Conservation (phyloP, 2,329 filamentous ascomycete species). For the Chaetothyriales sp. region DNA sequence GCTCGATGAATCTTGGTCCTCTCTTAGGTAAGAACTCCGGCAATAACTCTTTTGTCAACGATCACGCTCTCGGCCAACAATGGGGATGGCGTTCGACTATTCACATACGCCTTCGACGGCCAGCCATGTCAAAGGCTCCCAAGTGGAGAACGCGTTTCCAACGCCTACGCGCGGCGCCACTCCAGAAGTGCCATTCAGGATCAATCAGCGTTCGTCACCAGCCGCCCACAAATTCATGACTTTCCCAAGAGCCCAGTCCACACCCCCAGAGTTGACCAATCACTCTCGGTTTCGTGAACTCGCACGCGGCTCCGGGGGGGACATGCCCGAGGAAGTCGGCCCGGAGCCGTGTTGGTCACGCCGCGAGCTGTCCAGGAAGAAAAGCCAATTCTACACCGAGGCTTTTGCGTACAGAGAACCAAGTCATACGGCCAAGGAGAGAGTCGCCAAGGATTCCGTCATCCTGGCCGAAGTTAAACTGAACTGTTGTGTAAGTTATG, state of each 20-base stretch:
- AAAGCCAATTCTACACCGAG: constrained; percentile 29
- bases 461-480: constrained; percentile 52
- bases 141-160: constrained; percentile 17
- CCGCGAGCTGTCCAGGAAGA: constrained; percentile 20
- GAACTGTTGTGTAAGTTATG: constrained; percentile 47
- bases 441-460: constrained; percentile 41
- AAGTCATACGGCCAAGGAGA: constrained; percentile 29
- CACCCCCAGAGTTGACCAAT: constrained; percentile 15
- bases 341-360: constrained; percentile 14
- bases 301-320: constrained; percentile 7
- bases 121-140: constrained; percentile 2
- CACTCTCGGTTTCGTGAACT: constrained; percentile 10
- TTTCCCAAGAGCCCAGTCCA: constrained; percentile 12
- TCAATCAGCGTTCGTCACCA: constrained; percentile 10
- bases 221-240: constrained; percentile 5
- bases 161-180: constrained; percentile 8
- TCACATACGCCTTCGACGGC: constrained; percentile 3
- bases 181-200: constrained; percentile 3
- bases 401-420: constrained; percentile 27
- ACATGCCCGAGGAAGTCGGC: constrained; percentile 7
- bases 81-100: background rate
- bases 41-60: no score
- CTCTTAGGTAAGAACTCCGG: no score
- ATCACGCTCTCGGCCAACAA: background rate
- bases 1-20: background rate